These are phyloP conservation scores for Umbelopsis sp. DNA, from an alignment of 192 early-diverging fungal species.

Conservation along the genomic window DNA sequence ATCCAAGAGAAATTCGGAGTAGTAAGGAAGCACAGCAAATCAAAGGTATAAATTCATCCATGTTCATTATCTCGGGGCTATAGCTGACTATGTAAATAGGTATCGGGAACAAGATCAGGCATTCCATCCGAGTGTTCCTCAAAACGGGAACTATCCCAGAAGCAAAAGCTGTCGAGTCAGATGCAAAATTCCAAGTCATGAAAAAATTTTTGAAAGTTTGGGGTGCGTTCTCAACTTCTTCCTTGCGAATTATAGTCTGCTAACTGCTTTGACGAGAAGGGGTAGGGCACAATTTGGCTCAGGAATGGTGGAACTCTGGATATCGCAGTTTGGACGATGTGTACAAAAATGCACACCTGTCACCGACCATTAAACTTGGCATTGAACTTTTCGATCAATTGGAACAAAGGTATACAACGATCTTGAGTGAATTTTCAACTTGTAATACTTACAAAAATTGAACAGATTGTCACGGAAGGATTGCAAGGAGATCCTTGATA, in stretches of 20 bases:
- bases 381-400: conserved; percentile 33
- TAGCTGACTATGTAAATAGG: conserved; percentile 9
- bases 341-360: conserved; percentile 23
- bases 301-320: conserved; percentile 30
- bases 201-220: conserved; percentile 23
- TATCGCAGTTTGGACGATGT: conserved; percentile 32
- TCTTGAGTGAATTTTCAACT: neutral
- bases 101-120: conserved; percentile 29
- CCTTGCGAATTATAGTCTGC: too few relatives aligned
- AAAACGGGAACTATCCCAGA: conserved; percentile 29
- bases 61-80: neutral
- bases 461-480: conserved; percentile 29
- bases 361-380: conserved; percentile 16
- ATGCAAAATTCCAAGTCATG: conserved; percentile 22
- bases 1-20: conserved; percentile 32
- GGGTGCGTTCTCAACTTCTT: conserved; percentile 12
- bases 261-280: neutral
- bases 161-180: conserved; percentile 12
- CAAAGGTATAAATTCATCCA: neutral
- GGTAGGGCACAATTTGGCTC: conserved; percentile 12
- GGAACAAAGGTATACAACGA: conserved; percentile 20
- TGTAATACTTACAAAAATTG: neutral
- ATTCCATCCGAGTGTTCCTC: conserved; percentile 21
- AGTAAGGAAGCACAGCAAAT: conserved; percentile 32
- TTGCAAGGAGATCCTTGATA: conserved; percentile 36